Percentiles rank a stretch among this genome's conserved stretches.
These are phyloP conservation scores for Kwoniella europaea DNA, from an alignment of 768 basidiomycete species.

Conservation along the genomic window DNA sequence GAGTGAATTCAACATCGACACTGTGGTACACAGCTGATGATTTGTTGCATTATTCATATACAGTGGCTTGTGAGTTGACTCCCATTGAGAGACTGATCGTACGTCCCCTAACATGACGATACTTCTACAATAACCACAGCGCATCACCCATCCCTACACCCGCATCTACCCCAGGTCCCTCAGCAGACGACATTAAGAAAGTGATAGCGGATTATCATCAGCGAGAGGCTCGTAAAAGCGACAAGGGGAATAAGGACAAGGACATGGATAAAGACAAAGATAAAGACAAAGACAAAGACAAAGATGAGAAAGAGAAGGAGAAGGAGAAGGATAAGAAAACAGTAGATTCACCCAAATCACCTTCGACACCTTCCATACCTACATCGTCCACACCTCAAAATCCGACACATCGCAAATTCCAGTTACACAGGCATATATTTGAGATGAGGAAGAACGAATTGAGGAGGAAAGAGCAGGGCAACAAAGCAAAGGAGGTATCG, in stretches of 20 bases:
- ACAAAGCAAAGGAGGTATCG: slow-evolving; percentile 52
- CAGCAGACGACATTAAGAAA: slow-evolving; percentile 59
- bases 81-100: neutral
- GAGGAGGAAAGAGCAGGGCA: slow-evolving; percentile 70
- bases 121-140: slow-evolving; percentile 16
- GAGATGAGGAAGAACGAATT: slow-evolving; percentile 77
- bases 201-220: slow-evolving; percentile 68
- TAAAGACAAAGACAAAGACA: slow-evolving; percentile 30
- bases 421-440: slow-evolving; percentile 82
- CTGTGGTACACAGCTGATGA: neutral
- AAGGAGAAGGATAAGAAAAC: slow-evolving; percentile 47
- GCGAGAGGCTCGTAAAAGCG: slow-evolving; percentile 69
- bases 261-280: slow-evolving; percentile 27
- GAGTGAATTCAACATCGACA: slow-evolving; percentile 63
- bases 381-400: slow-evolving; percentile 28
- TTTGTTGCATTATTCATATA: neutral
- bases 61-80: slow-evolving; percentile 27
- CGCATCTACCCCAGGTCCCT: slow-evolving; percentile 58
- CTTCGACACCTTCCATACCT: slow-evolving; percentile 43
- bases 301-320: slow-evolving; percentile 33
- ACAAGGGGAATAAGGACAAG: slow-evolving; percentile 51
- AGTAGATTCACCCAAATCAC: slow-evolving; percentile 44
- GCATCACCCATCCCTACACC: slow-evolving; percentile 56
- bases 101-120: neutral
- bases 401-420: slow-evolving; percentile 70